Conservation (phyloP, 2,329 filamentous ascomycete genomes). For the Ophiosphaerella herpotricha region DNA sequence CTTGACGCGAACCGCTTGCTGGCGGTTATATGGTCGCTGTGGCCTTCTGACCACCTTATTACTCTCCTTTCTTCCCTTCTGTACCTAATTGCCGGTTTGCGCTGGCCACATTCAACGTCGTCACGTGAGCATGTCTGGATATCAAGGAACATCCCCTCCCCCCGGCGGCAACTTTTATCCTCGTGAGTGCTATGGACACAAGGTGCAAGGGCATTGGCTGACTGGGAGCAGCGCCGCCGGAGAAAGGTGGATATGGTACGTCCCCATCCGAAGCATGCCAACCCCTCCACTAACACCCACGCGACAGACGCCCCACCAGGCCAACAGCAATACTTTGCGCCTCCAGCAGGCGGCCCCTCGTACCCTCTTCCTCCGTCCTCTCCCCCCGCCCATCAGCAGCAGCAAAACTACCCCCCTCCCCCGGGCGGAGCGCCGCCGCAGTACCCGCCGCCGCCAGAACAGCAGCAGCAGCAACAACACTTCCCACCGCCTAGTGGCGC, state of each 20-base stretch:
- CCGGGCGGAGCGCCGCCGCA: conserved; percentile 29
- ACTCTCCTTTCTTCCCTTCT: conserved; percentile 2
- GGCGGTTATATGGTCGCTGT: conserved; percentile 33
- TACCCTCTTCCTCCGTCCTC: conserved; percentile 44
- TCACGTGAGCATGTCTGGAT: conserved; percentile 33
- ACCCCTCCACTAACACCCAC: conserved; percentile 8
- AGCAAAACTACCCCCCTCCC: conserved; percentile 41
- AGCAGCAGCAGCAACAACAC: conserved; percentile 23
- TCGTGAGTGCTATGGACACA: conserved; percentile 23
- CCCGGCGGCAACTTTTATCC: conserved; percentile 45
- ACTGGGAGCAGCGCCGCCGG: conserved; percentile 37
- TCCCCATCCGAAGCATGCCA: neutral
- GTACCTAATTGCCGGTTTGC: neutral
- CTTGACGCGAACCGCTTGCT: conserved; percentile 25
- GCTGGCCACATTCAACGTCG: neutral
- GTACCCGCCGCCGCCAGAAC: conserved; percentile 38
- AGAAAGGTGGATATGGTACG: conserved; percentile 35
- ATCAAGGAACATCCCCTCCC: conserved; percentile 33
- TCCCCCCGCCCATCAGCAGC: conserved; percentile 32
- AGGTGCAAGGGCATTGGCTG: conserved; percentile 9
- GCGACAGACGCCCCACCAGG: conserved; percentile 27
- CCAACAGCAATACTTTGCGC: conserved; percentile 46
- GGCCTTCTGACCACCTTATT: conserved; percentile 12
- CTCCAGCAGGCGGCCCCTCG: conserved; percentile 39
- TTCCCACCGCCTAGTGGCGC: conserved; percentile 34